Conservation (phyloP, 2,329 filamentous ascomycete genomes). For the Fusarium robinianum region DNA sequence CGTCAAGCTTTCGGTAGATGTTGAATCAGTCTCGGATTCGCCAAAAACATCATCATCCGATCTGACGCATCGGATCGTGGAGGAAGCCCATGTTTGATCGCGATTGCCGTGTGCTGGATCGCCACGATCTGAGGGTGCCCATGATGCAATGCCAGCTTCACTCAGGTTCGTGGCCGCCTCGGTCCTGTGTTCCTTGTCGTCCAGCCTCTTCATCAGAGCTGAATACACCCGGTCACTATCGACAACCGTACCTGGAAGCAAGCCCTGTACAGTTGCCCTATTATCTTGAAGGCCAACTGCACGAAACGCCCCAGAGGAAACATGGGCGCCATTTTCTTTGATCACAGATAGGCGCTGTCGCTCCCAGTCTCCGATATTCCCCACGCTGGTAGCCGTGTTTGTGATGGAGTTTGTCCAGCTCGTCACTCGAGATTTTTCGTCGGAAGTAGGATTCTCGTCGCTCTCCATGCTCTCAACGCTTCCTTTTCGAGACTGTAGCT, state of each 20-base stretch:
- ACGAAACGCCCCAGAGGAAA: conserved; percentile 46
- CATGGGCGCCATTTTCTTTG: conserved; percentile 55
- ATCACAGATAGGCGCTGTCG: conserved; percentile 66
- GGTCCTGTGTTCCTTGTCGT: conserved; percentile 42
- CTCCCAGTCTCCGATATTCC: conserved; percentile 49
- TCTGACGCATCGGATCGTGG: conserved; percentile 43
- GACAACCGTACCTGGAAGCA: conserved; percentile 41
- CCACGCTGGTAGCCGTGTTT: conserved; percentile 56
- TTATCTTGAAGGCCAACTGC: conserved; percentile 20
- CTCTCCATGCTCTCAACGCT: conserved; percentile 57
- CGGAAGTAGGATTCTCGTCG: conserved; percentile 45
- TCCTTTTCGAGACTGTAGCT: conserved; percentile 57
- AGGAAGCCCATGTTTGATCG: conserved; percentile 26
- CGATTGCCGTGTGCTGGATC: conserved; percentile 4
- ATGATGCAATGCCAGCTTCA: conserved; percentile 2
- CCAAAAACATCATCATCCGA: conserved; percentile 43
- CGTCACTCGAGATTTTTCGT: conserved; percentile 68
- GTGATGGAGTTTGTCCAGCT: conserved; percentile 72
- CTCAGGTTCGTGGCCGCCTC: neutral
- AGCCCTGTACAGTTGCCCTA: conserved; percentile 30
- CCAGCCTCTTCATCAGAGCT: conserved; percentile 63
- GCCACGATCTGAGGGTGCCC: conserved; percentile 1
- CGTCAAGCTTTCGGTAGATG: neutral
- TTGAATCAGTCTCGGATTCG: conserved; percentile 8
- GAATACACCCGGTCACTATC: conserved; percentile 66